Base-by-base conservation (phyloP, 352 stramenopile genomes). In the Phytophthora syringae region DNA sequence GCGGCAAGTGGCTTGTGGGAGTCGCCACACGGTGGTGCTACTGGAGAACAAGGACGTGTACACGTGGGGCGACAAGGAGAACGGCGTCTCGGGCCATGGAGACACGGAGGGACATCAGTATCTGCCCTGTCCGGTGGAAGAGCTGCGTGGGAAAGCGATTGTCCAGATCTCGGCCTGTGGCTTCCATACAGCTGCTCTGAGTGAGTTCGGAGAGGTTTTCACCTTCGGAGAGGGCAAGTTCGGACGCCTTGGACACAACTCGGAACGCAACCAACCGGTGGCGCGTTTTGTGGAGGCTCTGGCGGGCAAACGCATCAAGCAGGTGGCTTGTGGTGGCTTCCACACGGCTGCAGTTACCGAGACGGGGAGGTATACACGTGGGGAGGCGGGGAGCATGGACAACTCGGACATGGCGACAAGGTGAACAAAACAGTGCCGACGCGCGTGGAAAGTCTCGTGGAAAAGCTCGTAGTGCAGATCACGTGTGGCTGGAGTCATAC, bases 401-500 rank as follows among this genome's bases (percentile, higher is more conserved):
- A 99, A 70, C 82, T 99, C n/a, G 97, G 97, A 21, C 96, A 99
- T 51, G 96, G 97, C 18, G 95, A 99, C 74, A 98, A 98, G 67
- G 90, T 98, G 45, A 98, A 98, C 73, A 97, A 97, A 77, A 92
- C 96, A 21, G 88, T 92, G 36, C 94, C 95, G 15, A 98, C 95
- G 13, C 71, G 97, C 20, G 91, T 99, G 1, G 82, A 97, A 49
- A 94, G 81, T 22, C 68, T 99, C 4, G 87, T 87, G 47, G 85
- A 93, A 44, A 85, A 96, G 42, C 76, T 97, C 36, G 78, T 98
- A 15, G 82, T 97, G 25, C 92, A 98, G 79, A 97, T 99, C 68
- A 98, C 94, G 9, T 99, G 96, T 64, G 94, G 95, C 12, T 98
- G 96, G 94, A 98, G 90, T 70, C 96, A 99, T 82, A 98, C 92